phyloP scores from a whole-genome alignment of 306 rosid species.

The Astragalus glycyphyllos region DNA sequence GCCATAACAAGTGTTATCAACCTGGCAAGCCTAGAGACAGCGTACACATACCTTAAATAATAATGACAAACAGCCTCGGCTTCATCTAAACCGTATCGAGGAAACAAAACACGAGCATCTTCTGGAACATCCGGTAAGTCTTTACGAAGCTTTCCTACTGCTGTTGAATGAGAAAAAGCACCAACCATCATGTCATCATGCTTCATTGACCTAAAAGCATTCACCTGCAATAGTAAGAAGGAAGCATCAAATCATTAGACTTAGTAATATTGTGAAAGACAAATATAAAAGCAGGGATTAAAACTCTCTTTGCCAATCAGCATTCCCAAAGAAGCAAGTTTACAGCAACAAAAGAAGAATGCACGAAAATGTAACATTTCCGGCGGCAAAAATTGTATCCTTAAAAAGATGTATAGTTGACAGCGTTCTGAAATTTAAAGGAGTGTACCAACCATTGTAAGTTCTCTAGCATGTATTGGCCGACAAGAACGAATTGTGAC shows the following conservation, averaged over 20 bases:
- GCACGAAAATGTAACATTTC: constrained; percentile 22
- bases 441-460: constrained; percentile 70
- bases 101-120: constrained; percentile 74
- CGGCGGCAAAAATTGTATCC: constrained; percentile 14
- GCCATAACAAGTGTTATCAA: constrained; percentile 17
- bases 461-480: constrained; percentile 87
- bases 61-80: constrained; percentile 86
- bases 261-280: constrained; percentile 17
- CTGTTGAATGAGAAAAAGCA: constrained; percentile 96
- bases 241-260: constrained; percentile 20
- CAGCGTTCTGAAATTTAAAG: constrained; percentile 25
- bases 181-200: constrained; percentile 97
- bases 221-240: constrained; percentile 70
- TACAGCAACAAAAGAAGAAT: constrained; percentile 16
- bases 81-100: constrained; percentile 88
- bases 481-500: constrained; percentile 80
- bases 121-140: constrained; percentile 92
- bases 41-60: constrained; percentile 72
- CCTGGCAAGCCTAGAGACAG: constrained; percentile 19
- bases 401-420: constrained; percentile 6
- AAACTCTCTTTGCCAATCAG: constrained; percentile 1
- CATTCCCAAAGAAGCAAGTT: constrained; percentile 28
- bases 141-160: constrained; percentile 90
- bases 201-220: constrained; percentile 90
- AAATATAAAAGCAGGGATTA: neutral